phyloP scores from a whole-genome alignment of 495 filamentous ascomycete genomes.

The Evansstolkia leycettana region DNA sequence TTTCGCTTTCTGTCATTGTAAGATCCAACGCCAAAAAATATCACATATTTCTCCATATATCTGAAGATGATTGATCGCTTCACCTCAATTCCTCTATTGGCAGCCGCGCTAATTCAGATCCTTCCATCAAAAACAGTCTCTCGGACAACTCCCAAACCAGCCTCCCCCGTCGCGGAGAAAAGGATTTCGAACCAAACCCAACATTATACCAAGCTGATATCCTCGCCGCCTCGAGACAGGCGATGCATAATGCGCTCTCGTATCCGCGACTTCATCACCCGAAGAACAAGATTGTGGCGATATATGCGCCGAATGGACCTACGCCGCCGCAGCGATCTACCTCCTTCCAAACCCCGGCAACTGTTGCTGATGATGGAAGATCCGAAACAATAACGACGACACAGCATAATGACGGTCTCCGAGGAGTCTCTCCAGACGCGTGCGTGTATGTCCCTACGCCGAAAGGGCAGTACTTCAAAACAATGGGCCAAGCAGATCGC shows the following conservation, averaged over 20 bases:
- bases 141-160: constrained; percentile 23
- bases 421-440: constrained; percentile 20
- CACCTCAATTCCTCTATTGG: too few species aligned
- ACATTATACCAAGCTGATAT: constrained; percentile 65
- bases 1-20: constrained; percentile 65
- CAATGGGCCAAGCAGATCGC: constrained; percentile 44
- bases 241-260: constrained; percentile 80
- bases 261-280: constrained; percentile 53
- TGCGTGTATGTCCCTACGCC: constrained; percentile 33
- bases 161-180: constrained; percentile 73
- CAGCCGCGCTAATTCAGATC: too few species aligned
- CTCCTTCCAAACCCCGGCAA: constrained; percentile 3
- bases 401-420: constrained; percentile 9
- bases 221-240: constrained; percentile 68
- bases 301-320: constrained; percentile 32
- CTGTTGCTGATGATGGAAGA: constrained; percentile 7
- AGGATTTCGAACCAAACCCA: constrained; percentile 91
- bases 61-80: too few species aligned
- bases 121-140: constrained; percentile 9
- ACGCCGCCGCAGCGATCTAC: constrained; percentile 9
- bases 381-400: constrained; percentile 16
- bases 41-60: too few species aligned
- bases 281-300: constrained; percentile 41
- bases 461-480: constrained; percentile 42
- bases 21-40: not conserved